Base-by-base conservation (phyloP, 139 green algal species). In the Chlorella sp. region DNA sequence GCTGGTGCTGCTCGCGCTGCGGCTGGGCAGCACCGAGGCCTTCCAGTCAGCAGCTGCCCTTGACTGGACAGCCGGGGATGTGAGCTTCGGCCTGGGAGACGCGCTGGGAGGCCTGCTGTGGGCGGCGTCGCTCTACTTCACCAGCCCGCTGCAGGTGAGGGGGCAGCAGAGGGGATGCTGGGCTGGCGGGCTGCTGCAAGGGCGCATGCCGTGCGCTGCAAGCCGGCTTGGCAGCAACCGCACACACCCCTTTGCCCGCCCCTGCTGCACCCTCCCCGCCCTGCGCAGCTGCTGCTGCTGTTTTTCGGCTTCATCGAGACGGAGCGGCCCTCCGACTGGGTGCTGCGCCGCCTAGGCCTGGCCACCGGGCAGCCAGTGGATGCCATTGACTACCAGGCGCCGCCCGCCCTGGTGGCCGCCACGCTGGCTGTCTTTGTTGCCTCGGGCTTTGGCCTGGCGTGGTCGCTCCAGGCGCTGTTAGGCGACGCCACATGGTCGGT, bases 251-350 rank as follows among this genome's bases (percentile, higher is more conserved):
- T n/a, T 20, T 73, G n/a, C 3, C n/a, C n/a, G 6, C 30, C 43
- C 26, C 41, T 77, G 26, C 28, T 41, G 13, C 36, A 13, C 73
- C 73, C 17, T 40, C 24, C 76, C 58, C 40, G 22, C 13, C 26
- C 3, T 34, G 11, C n/a, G 51, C 92, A 95, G 87, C 86, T 95
- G 82, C 90, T 97, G 80, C 87, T 96, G 56, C 81, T 96, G 20
- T 97, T 97, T 85, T 84, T 96, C 22, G 94, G 94, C 17, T 85
- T 89, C 34, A 85, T 96, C 2, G 93, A 97, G 38, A 94, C 86
- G 3, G 89, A 95, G 72, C 87, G 94, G 1, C 94, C 94, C 6
- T 92, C 82, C 28, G 94, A 96, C 81, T 95, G 90, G 93, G 34
- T 94, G 67, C 62, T 95, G 65, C 76, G 82, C 48, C 62, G 62